Base-by-base conservation (phyloP, 345 rosid species). In the Syzygium aromaticum region DNA sequence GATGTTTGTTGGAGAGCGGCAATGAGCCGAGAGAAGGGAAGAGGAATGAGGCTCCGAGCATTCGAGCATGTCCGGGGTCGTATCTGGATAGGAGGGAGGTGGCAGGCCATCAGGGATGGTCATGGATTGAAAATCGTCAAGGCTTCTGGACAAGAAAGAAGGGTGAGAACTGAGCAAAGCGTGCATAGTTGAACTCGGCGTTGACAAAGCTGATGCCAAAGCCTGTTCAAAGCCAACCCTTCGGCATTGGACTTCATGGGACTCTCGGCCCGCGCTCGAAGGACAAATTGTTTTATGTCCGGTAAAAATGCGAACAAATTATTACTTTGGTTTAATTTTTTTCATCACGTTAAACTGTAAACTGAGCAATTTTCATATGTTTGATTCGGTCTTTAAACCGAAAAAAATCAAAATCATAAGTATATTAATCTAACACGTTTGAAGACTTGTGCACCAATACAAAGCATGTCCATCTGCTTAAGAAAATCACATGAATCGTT, bases 101-200 rank as follows among this genome's bases (percentile, higher is more conserved):
- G 88, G 90, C 9, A 87, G 86, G 19, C 89, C 90, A 25, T 89
- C 89, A 1, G 87, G 85, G 53, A 89, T 90, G 23, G 87, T 25
- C 54, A 80, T 53, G 54, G 86, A 89, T 23, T 82, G 86, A 52
- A 88, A 91, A 59, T 85, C 54, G 2, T 82, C 84, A 5, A 88
- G 84, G 17, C 5, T 51, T 12, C 52, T 2, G 56, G 43, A 61
- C 17, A 27, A n/a, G 67, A 61, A 61, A 61, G 67, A 12, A 61
- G 67, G 43, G 77, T 30, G 77, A 30, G 38, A 86, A 77, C 43
- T 52, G 67, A 86, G 80, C 23, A 87, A 54, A 53, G 90, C 90
- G 90, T 19, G 46, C 51, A 38, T 89, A 88, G 84, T 90, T 85
- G 86, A 54, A 90, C 38, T 87, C 83, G 14, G 89, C 63, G 88